Base-by-base conservation (phyloP, 139 green algal species). In the Chlamydomonas urium region DNA sequence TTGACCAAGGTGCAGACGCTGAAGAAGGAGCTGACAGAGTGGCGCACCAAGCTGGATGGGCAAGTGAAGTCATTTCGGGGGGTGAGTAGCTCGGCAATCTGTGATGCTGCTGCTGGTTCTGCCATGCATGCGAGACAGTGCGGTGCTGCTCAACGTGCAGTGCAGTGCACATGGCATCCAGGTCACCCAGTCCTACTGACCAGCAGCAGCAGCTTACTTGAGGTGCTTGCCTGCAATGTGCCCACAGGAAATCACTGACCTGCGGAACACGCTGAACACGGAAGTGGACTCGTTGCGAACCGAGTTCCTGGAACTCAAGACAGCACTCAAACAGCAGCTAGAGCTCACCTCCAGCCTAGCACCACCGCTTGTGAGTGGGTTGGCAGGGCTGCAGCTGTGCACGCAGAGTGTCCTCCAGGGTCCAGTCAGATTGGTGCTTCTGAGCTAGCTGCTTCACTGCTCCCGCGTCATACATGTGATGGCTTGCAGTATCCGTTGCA, bases 21-120 rank as follows among this genome's bases (percentile, higher is more conserved):
- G 31, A 91, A 91, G 66, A 81, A 82, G 53, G 86, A 89, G 62
- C 71, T 91, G 23, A 71, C 81, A 28, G 86, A 91, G 57, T 91
- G 86, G 86, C 57, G 86, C 0, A 60, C 50, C 26, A 88, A 88
- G 69, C 75, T 91, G 34, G 86, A 89, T 37, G 73, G 65, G 1
- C 81, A 91, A 61, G 86, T 91, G 1, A 84, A 84, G 47, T 75
- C 47, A 47, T 75, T 38, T 33, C 48, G 50, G 4, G 68, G 32
- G 68, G 68, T 66, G 24, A 66, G 68, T 72, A 29, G 6, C 6
- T 45, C 4, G 23, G 19, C 21, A 42, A 42, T 42, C 37, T 26
- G 10, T 66, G 10, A 38, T 66, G 50, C 50, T 33, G 50, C 4
- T 61, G 50, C 50, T 33, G 19, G 58, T 38, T 37, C 58, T 66